Evolutionary conservation across 2,329 filamentous ascomycete genomes (phyloP), one percentile per base, ranked within the genome.

Genomic region (Albifimbria verrucaria): DNA sequence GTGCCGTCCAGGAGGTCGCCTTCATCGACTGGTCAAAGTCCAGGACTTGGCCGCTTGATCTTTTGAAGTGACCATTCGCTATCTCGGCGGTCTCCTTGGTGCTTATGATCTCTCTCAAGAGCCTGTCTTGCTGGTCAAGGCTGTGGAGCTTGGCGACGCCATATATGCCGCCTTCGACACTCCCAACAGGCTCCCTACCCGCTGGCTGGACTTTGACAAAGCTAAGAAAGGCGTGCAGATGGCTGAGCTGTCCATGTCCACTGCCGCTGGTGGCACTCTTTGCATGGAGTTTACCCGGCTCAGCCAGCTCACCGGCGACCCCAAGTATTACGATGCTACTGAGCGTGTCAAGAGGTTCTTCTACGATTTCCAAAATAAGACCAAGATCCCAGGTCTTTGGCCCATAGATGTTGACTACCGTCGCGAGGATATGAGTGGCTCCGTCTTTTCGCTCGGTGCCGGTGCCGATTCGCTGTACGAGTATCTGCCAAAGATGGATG

Each of bases 251-350:
- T 64, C 61, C 50, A 73, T 77, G 59, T 69, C 73, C 3, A 68
- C 70, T 7, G 77, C 77, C 24, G 75, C 73, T n/a, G 70, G 72
- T 17, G 88, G 88, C 26, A 88, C 87, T 10, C 75, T 92, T 52
- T 84, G 83, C 9, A 68, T 93, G 54, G 89, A 92, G 64, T 90
- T 92, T 64, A 90, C 87, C 2, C 77, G 89, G 6, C 75, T 93
- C 45, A 84, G 85, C 20, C 89, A 92, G 69, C 73, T 92, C 53
- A 90, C 89, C 0, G 83, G 82, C 49, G 77, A 91, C 55, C 71
- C 81, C 51, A 90, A 87, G 65, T 92, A 89, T 70, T 92, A 88
- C 67, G 87, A 90, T 68, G 88, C 87, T 5, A 81, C 90, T 50
- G 86, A 88, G 56, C 80, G 86, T n/a, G 80, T 93, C 55, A 91